Evolutionary conservation across 768 basidiomycete genomes (phyloP), one percentile per base, ranked within the genome.

Genomic region (Cystofilobasidium macerans): DNA sequence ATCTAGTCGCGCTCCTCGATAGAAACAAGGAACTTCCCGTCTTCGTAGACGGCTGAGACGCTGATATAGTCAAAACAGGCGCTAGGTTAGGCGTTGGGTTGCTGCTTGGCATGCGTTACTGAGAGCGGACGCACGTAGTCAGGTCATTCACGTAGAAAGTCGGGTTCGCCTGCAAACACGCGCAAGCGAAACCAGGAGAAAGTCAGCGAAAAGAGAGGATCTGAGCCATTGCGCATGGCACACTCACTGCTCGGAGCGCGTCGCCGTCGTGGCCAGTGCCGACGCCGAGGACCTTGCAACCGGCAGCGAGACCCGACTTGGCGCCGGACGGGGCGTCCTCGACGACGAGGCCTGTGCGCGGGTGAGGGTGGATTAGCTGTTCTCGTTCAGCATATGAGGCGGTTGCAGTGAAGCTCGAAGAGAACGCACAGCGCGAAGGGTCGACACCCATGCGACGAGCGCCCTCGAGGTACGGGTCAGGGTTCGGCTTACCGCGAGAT

Each of bases 241-340:
- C 6, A 64, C 51, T 36, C 22, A 64, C 62, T 24, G 53, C 64
- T n/a, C 36, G 16, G 14, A 65, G 45, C 1, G 57, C 42, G n/a
- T 32, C 36, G 13, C 32, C 45, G 24, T 61, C 59, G 26, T 90
- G 86, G 8, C 87, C 87, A 35, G 92, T 93, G 72, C 87, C 87
- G 0, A 93, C 88, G 0, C 86, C 92, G 12, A 94, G 80, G 0
- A 86, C 87, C 53, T 75, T 79, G 53, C 87, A 81, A 11, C 88
- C 88, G 22, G 89, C 86, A 5, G 86, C 84, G 45, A 81, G 82
- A 26, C 89, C 89, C 14, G 87, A 81, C 66, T 77, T 78, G 67
- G 92, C 76, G 2, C 92, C 92, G 13, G 87, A 85, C 3, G 89
- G 86, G 0, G 92, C 90, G 72, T 95, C 92, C 71, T 94, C 91